Evolutionary conservation across 805 yeast genomes (phyloP).

Genomic region (Metschnikowia santaceciliae): DNA sequence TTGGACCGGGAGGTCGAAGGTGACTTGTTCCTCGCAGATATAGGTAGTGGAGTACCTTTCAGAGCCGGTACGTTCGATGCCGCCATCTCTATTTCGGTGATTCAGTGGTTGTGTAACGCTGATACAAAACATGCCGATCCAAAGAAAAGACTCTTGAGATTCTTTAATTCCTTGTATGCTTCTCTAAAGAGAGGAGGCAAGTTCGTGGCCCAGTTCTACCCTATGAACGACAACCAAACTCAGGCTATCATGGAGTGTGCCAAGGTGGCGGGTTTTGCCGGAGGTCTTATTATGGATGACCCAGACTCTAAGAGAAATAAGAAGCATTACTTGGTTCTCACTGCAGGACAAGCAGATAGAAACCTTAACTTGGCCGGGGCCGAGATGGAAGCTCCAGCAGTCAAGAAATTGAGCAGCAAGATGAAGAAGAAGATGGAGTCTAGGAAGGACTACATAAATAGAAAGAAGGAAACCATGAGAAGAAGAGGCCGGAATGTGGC

Average conservation of each 20-base stretch:
- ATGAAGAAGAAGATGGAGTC: slow-evolving; percentile 59
- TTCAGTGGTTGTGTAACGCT: slow-evolving; percentile 98
- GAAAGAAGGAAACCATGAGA: slow-evolving; percentile 92
- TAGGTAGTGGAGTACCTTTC: slow-evolving; percentile 92
- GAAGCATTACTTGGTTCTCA: slow-evolving; percentile 84
- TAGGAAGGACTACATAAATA: slow-evolving; percentile 71
- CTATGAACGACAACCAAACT: slow-evolving; percentile 81
- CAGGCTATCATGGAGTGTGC: slow-evolving; percentile 79
- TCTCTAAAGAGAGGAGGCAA: slow-evolving; percentile 90
- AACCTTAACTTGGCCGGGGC: slow-evolving; percentile 77
- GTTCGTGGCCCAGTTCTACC: slow-evolving; percentile 96
- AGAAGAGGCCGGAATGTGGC: slow-evolving; percentile 90
- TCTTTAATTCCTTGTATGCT: slow-evolving; percentile 86
- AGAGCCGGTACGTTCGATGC: slow-evolving; percentile 97
- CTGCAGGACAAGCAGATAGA: slow-evolving; percentile 78
- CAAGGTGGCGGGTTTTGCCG: slow-evolving; percentile 91
- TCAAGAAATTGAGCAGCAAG: slow-evolving; percentile 41
- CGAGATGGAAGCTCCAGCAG: slow-evolving; percentile 64
- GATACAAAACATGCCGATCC: slow-evolving; percentile 83
- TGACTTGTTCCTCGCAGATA: slow-evolving; percentile 84
- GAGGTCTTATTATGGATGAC: slow-evolving; percentile 91
- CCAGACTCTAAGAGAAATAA: slow-evolving; percentile 89
- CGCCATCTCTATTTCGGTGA: slow-evolving; percentile 89
- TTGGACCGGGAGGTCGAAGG: slow-evolving; percentile 91
- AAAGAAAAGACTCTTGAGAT: slow-evolving; percentile 68